phyloP scores from a whole-genome alignment of 805 yeast species.

The Wickerhamiella sergipiensis region DNA sequence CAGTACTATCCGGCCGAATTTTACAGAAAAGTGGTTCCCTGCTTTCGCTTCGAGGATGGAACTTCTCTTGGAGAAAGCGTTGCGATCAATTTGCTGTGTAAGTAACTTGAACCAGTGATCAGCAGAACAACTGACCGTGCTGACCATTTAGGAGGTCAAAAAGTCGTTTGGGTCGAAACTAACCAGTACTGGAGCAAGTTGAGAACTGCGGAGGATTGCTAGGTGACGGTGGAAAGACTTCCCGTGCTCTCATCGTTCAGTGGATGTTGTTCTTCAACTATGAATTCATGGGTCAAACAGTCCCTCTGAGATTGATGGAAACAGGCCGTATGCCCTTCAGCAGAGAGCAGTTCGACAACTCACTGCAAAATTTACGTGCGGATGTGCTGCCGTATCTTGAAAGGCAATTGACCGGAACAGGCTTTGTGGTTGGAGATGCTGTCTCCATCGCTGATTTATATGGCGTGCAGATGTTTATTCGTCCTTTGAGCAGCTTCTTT shows the following conservation, averaged over 20 bases:
- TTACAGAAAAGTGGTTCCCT: conserved; percentile 10
- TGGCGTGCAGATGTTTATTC: conserved; percentile 34
- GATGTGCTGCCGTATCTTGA: conserved; percentile 24
- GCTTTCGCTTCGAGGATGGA: neutral
- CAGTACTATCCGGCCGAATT: conserved; percentile 34
- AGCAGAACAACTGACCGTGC: too few species aligned
- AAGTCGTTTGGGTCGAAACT: too few species aligned
- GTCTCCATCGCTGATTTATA: conserved; percentile 53
- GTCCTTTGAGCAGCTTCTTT: conserved; percentile 46
- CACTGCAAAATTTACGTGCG: conserved; percentile 31
- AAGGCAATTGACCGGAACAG: conserved; percentile 40
- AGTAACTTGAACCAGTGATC: conserved; percentile 15
- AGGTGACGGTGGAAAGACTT: neutral
- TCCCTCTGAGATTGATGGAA: conserved; percentile 43
- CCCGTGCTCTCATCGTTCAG: conserved; percentile 45
- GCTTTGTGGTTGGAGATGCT: conserved; percentile 60
- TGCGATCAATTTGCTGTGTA: conserved; percentile 35
- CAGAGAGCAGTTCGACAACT: conserved; percentile 51
- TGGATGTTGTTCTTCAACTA: conserved; percentile 69
- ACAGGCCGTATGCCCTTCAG: conserved; percentile 60
- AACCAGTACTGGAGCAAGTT: neutral
- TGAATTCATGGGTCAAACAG: conserved; percentile 41
- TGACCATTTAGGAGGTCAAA: too few species aligned
- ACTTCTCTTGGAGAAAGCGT: neutral
- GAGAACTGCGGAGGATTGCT: neutral